Evolutionary conservation across 768 basidiomycete species (phyloP).

Genomic region (Boletus insuetus): DNA sequence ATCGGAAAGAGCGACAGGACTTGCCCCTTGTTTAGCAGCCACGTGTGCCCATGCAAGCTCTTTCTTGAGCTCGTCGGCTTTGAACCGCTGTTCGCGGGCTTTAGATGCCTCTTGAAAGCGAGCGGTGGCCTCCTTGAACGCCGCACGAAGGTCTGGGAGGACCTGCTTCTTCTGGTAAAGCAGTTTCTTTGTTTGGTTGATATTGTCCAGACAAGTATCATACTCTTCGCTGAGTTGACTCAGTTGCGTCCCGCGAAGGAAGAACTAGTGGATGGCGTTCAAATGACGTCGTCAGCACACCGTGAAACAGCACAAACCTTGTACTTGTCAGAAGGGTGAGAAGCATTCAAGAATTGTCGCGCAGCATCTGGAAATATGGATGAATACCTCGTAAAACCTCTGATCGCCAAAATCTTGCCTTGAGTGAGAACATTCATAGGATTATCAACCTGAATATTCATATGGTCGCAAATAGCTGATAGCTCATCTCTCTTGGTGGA

Average conservation of each 20-base stretch:
- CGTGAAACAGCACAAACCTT: constrained; percentile 47
- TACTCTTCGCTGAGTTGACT: constrained; percentile 88
- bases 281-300: neutral
- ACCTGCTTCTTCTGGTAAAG: constrained; percentile 71
- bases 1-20: constrained; percentile 17
- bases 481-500: constrained; percentile 83
- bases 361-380: constrained; percentile 30
- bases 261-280: constrained; percentile 57
- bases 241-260: constrained; percentile 91
- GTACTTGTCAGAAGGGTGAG: constrained; percentile 83
- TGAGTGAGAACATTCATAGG: constrained; percentile 94
- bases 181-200: constrained; percentile 62
- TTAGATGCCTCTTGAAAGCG: constrained; percentile 73
- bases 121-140: constrained; percentile 52
- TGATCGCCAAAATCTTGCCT: constrained; percentile 39
- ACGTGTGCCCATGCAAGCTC: constrained; percentile 91
- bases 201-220: constrained; percentile 68
- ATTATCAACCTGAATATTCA: constrained; percentile 96
- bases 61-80: constrained; percentile 67
- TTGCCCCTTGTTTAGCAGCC: constrained; percentile 60
- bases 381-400: neutral
- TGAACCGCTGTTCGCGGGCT: constrained; percentile 67
- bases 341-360: constrained; percentile 78
- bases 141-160: constrained; percentile 69
- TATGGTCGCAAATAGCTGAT: constrained; percentile 85